Conservation (phyloP, 208 protist species). For the Phytomonas francai region DNA sequence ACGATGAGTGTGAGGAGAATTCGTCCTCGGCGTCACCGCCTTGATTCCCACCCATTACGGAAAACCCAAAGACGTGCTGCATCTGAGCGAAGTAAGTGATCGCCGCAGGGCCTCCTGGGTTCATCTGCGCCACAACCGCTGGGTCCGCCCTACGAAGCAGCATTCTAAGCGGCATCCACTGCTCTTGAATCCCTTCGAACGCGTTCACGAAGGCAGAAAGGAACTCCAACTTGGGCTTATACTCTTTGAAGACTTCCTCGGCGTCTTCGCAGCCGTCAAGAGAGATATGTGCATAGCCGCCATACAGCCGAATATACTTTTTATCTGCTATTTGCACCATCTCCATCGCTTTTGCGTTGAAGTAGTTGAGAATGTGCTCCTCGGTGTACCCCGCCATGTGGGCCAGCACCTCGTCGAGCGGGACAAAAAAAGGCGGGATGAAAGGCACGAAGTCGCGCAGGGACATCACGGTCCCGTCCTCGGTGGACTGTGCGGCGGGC, state of each 20-base stretch:
- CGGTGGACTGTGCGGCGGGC: constrained; percentile 22
- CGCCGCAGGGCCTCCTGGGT: constrained; percentile 43
- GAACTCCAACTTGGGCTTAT: constrained; percentile 34
- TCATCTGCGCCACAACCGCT: constrained; percentile 37
- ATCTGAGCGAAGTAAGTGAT: constrained; percentile 89
- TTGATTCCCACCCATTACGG: constrained; percentile 16
- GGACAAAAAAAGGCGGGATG: constrained; percentile 86
- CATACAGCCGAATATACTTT: constrained; percentile 67
- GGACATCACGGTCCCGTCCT: constrained; percentile 55
- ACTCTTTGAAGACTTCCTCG: constrained; percentile 38
- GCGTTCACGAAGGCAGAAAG: constrained; percentile 35
- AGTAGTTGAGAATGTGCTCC: constrained; percentile 68
- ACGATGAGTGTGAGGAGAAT: not conserved
- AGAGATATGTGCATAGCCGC: constrained; percentile 56
- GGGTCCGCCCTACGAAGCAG: constrained; percentile 54
- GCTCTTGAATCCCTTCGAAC: constrained; percentile 47
- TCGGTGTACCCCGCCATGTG: constrained; percentile 85
- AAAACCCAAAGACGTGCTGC: constrained; percentile 85
- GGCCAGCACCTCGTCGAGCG: constrained; percentile 45
- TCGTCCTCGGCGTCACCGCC: constrained; percentile 3
- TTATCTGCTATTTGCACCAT: constrained; percentile 45
- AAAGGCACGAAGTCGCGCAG: constrained; percentile 64
- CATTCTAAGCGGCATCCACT: constrained; percentile 75
- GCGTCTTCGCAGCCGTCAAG: constrained; percentile 53
- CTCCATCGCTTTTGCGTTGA: constrained; percentile 53